phyloP scores from a whole-genome alignment of 306 rosid genomes.

The Quercus berberidifolia region DNA sequence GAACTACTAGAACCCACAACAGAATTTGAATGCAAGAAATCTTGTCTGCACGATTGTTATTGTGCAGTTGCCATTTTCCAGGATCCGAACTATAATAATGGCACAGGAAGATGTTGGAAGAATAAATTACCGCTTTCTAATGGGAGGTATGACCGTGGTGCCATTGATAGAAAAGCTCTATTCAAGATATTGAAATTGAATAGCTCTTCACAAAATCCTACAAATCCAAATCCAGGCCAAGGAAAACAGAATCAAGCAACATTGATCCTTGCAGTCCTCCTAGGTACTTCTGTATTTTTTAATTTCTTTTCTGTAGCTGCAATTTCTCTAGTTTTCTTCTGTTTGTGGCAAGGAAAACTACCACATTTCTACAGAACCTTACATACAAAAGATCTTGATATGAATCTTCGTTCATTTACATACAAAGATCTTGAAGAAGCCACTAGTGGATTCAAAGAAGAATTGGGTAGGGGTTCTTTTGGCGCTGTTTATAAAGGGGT shows the following conservation, averaged over 20 bases:
- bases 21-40: neutral
- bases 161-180: neutral
- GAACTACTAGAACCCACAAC: neutral
- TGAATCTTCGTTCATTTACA: neutral
- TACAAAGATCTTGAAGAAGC: neutral
- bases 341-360: neutral
- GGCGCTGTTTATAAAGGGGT: neutral
- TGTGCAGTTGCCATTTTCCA: slow-evolving; percentile 3
- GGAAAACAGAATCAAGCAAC: neutral
- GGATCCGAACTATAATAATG: neutral
- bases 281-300: neutral
- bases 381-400: neutral
- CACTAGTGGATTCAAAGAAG: neutral
- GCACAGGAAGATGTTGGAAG: neutral
- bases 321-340: neutral
- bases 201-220: neutral
- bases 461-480: slow-evolving; percentile 7
- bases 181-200: neutral
- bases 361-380: neutral
- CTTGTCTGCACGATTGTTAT: slow-evolving; percentile 1
- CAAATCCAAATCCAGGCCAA: neutral
- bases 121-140: neutral
- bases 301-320: neutral
- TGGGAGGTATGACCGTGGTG: neutral
- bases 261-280: neutral